These are phyloP conservation scores for Stachybotrys echinatus DNA, from an alignment of 2,329 filamentous ascomycete species.

Conservation along the genomic window DNA sequence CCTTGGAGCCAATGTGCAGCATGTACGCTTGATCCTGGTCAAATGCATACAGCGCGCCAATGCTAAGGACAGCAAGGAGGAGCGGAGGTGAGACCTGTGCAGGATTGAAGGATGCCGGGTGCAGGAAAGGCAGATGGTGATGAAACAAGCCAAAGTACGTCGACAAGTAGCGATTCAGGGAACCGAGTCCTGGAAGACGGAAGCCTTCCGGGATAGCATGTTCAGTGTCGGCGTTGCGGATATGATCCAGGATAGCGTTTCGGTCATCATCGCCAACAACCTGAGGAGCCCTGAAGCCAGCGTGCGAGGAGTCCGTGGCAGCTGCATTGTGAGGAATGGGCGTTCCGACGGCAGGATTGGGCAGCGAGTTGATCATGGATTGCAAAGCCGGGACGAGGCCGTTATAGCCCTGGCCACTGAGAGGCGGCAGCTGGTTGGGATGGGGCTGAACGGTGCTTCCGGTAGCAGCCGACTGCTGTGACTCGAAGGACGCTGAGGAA, in stretches of 20 bases:
- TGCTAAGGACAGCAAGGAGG: conserved; percentile 84
- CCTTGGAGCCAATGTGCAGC: conserved; percentile 95
- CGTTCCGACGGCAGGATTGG: conserved; percentile 63
- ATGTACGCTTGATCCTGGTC: conserved; percentile 96
- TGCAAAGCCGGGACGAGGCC: conserved; percentile 61
- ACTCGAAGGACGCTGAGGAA: conserved; percentile 62
- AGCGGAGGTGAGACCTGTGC: conserved; percentile 75
- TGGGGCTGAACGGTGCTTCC: conserved; percentile 52
- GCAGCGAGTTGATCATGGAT: conserved; percentile 67
- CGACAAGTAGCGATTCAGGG: conserved; percentile 85
- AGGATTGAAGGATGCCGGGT: conserved; percentile 84
- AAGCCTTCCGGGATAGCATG: conserved; percentile 83
- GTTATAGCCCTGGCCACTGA: conserved; percentile 59
- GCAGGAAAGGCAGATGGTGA: conserved; percentile 91
- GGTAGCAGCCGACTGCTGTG: conserved; percentile 57
- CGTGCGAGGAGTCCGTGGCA: conserved; percentile 61
- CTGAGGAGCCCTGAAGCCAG: conserved; percentile 68
- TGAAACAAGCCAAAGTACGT: conserved; percentile 98
- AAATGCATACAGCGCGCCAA: conserved; percentile 93
- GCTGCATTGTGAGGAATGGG: conserved; percentile 71
- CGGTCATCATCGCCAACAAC: conserved; percentile 81
- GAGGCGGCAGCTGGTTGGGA: conserved; percentile 59
- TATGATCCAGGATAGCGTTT: conserved; percentile 78
- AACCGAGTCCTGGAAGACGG: conserved; percentile 72
- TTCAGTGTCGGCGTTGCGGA: conserved; percentile 74